Conservation (phyloP, 2,329 filamentous ascomycete genomes). For the Aspergillus sp. region DNA sequence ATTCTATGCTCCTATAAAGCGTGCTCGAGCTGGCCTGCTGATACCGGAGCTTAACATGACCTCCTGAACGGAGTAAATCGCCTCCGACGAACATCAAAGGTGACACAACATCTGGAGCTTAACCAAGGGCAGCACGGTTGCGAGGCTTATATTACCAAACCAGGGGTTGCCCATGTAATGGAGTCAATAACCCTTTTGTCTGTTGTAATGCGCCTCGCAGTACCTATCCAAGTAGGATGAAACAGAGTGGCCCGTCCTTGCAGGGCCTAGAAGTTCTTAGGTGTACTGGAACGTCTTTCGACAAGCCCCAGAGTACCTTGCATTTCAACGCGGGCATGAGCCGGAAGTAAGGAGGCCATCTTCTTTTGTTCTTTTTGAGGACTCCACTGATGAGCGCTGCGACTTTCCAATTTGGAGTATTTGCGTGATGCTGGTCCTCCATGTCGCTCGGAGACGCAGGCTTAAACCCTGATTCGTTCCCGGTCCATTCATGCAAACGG, state of each 20-base stretch:
- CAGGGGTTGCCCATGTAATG: background rate
- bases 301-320: background rate
- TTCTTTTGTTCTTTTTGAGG: background rate
- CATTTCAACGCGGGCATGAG: background rate
- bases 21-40: background rate
- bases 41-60: background rate
- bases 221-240: background rate
- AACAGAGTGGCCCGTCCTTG: background rate
- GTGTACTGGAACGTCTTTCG: background rate
- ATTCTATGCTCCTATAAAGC: background rate
- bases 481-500: background rate
- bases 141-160: background rate
- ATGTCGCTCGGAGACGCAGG: background rate
- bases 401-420: background rate
- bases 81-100: background rate
- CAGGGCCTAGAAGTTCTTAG: background rate
- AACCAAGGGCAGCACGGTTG: background rate
- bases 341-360: background rate
- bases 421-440: background rate
- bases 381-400: background rate
- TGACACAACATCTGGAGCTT: background rate
- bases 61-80: background rate
- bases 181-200: background rate
- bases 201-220: background rate
- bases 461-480: background rate